Conservation (phyloP, 805 yeast genomes). For the Candida awuae region DNA sequence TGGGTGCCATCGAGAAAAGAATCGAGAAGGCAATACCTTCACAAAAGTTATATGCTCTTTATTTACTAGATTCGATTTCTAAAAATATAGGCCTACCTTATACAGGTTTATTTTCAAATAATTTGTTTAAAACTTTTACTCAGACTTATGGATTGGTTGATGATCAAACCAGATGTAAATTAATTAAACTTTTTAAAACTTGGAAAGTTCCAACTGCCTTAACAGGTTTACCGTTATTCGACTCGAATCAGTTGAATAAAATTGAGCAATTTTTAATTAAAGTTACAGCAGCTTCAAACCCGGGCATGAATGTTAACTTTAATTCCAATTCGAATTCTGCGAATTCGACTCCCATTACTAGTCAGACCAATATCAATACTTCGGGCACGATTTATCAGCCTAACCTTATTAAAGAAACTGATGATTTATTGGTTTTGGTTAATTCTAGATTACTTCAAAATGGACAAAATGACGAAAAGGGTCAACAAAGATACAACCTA, state of each 20-base stretch:
- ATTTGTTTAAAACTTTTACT: constrained; percentile 61
- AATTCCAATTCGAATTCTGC: constrained; percentile 4
- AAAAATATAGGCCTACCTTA: constrained; percentile 89
- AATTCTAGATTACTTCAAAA: constrained; percentile 30
- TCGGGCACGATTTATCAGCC: constrained; percentile 9
- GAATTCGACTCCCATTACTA: not conserved
- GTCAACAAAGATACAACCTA: constrained; percentile 37
- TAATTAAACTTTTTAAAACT: constrained; percentile 73
- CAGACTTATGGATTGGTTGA: constrained; percentile 72
- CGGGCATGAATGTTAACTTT: constrained; percentile 3
- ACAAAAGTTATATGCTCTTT: constrained; percentile 77
- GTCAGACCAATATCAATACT: not conserved
- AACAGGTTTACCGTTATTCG: constrained; percentile 65
- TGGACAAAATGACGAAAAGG: constrained; percentile 32
- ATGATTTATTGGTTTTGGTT: constrained; percentile 36
- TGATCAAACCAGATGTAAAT: constrained; percentile 63
- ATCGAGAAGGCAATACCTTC: constrained; percentile 71
- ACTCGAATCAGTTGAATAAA: constrained; percentile 55
- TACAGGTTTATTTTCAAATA: constrained; percentile 65
- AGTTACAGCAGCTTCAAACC: constrained; percentile 37
- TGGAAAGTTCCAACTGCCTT: constrained; percentile 70
- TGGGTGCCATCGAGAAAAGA: constrained; percentile 66
- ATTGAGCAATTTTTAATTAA: constrained; percentile 67
- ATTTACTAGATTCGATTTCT: constrained; percentile 83
- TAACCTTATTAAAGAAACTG: constrained; percentile 25